Percentiles rank a stretch among this genome's conserved stretches.
Conservation (phyloP, 306 rosid species). For the Quercus parvula region DNA sequence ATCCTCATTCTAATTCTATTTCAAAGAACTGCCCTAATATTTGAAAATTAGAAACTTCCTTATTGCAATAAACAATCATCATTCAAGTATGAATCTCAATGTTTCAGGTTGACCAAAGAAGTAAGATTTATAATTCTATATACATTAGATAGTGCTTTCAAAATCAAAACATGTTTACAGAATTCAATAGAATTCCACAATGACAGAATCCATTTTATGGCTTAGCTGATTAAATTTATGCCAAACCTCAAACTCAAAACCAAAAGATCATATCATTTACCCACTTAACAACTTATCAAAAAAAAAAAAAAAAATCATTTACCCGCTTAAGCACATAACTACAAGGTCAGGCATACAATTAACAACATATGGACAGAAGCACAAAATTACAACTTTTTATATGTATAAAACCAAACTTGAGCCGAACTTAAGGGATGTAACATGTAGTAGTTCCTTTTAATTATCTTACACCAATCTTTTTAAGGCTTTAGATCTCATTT, state of each 20-base stretch:
- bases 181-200: background rate
- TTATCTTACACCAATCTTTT: no score
- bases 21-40: background rate
- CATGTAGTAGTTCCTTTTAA: no score
- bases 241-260: no score
- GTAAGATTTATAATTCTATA: background rate
- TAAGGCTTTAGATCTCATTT: no score
- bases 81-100: background rate
- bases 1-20: background rate
- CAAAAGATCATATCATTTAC: no score
- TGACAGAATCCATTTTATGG: background rate
- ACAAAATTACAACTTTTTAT: no score
- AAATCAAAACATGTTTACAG: background rate
- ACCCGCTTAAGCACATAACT: background rate
- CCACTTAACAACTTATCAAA: no score
- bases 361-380: no score
- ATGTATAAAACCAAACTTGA: no score
- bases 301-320: no score
- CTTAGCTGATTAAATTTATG: background rate
- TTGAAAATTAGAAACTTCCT: background rate
- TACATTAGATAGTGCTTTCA: background rate
- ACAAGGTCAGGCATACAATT: background rate
- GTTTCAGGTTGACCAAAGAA: background rate
- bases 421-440: no score
- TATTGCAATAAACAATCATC: background rate